Conservation (phyloP, 2,329 filamentous ascomycete genomes). For the Colletotrichum ledebouriae region DNA sequence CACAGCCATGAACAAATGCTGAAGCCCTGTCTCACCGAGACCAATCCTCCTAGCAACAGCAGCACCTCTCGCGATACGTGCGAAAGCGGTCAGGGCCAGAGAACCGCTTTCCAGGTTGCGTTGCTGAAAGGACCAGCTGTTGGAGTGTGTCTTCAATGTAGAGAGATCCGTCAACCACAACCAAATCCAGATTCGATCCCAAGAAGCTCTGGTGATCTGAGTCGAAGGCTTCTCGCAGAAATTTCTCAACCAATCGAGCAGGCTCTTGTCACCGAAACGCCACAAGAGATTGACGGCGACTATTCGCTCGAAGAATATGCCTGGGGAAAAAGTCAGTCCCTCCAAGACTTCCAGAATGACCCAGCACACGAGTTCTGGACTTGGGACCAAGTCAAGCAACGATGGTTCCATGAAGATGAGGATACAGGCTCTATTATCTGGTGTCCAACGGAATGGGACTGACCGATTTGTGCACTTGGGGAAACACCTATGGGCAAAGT, state of each 20-base stretch:
- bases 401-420: slow-evolving; percentile 20
- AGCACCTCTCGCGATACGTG: background rate
- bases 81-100: background rate
- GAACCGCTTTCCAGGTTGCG: too few species aligned
- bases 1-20: background rate
- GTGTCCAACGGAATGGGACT: slow-evolving; percentile 20
- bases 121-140: too few species aligned
- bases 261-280: background rate
- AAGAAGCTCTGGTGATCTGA: too few species aligned
- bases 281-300: background rate
- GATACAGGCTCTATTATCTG: slow-evolving; percentile 1
- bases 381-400: background rate
- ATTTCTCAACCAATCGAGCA: too few species aligned
- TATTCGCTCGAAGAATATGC: background rate
- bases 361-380: slow-evolving; percentile 29
- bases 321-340: background rate
- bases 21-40: background rate
- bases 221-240: too few species aligned
- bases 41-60: background rate
- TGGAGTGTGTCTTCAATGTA: too few species aligned
- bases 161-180: too few species aligned
- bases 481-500: background rate
- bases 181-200: too few species aligned
- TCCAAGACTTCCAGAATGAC: slow-evolving; percentile 16
- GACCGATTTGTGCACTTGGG: background rate